phyloP scores from a whole-genome alignment of 2,329 filamentous ascomycete genomes.

The Fusarium buxicola region DNA sequence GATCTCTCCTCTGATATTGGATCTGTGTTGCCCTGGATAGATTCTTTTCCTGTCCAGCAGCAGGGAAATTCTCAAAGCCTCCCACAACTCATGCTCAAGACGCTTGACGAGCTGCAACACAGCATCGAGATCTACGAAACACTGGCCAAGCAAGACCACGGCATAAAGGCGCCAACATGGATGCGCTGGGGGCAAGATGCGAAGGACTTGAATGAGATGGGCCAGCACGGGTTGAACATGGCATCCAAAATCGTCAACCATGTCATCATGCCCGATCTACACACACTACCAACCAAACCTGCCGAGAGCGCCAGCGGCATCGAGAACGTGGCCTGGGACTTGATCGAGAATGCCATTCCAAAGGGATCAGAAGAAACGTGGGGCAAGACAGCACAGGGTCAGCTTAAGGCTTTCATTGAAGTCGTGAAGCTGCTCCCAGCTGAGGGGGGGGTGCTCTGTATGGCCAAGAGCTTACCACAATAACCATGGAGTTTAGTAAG shows the following conservation, averaged over 20 bases:
- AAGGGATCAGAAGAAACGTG: conserved; percentile 45
- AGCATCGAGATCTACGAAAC: conserved; percentile 41
- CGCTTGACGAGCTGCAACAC: conserved; percentile 36
- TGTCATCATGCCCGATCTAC: conserved; percentile 44
- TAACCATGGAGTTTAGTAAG: too few species aligned
- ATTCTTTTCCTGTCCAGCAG: neutral
- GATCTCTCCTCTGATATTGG: conserved; percentile 22
- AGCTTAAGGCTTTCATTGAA: conserved; percentile 44
- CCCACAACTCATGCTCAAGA: conserved; percentile 19
- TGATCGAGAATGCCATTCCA: conserved; percentile 46
- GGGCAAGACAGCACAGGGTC: conserved; percentile 47
- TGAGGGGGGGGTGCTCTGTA: neutral
- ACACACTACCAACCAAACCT: conserved; percentile 8
- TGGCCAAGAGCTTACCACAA: neutral
- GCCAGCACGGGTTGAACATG: conserved; percentile 41
- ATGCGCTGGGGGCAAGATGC: conserved; percentile 52
- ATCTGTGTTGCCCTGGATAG: conserved; percentile 37
- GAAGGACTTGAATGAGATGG: conserved; percentile 46
- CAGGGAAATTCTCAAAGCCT: conserved; percentile 1
- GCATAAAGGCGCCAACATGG: conserved; percentile 44
- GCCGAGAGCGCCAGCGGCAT: conserved; percentile 41
- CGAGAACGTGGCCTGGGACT: conserved; percentile 50
- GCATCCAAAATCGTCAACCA: conserved; percentile 43
- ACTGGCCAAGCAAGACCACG: conserved; percentile 27
- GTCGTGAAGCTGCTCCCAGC: conserved; percentile 39